Evolutionary conservation across 148 eudicot genomes (phyloP).

Genomic region (Fallopia convolvulus): DNA sequence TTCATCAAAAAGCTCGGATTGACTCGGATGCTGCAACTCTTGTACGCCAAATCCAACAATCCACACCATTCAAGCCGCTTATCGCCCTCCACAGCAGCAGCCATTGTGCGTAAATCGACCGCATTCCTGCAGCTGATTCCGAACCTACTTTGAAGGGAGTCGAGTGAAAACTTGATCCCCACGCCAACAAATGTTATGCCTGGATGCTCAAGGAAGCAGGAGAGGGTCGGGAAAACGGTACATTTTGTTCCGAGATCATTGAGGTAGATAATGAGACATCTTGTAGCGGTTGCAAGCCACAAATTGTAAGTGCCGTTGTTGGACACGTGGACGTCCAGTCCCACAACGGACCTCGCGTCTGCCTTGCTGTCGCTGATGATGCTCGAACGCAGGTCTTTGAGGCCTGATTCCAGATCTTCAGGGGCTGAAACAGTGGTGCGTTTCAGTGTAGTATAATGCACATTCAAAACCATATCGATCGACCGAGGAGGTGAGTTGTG

Average conservation of each 20-base stretch:
- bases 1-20: background rate
- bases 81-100: background rate
- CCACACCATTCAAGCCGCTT: background rate
- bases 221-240: no score
- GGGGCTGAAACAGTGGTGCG: background rate
- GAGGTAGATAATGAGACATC: background rate
- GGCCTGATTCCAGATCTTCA: background rate
- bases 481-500: no score
- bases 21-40: background rate
- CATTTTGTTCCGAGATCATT: no score
- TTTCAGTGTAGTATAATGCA: background rate
- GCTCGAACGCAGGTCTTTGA: background rate
- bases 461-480: no score
- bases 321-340: background rate
- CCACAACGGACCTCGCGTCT: background rate
- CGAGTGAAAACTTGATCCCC: background rate
- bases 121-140: background rate
- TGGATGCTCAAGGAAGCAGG: background rate
- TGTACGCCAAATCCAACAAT: background rate
- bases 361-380: background rate
- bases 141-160: background rate
- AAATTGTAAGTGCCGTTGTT: background rate
- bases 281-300: background rate
- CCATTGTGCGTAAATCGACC: background rate
- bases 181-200: background rate